A percentile compares a stretch with the other conserved stretches of the same genome.
These are phyloP conservation scores for Alternaria panax DNA, from an alignment of 2,329 filamentous ascomycete genomes.

Conservation along the genomic window DNA sequence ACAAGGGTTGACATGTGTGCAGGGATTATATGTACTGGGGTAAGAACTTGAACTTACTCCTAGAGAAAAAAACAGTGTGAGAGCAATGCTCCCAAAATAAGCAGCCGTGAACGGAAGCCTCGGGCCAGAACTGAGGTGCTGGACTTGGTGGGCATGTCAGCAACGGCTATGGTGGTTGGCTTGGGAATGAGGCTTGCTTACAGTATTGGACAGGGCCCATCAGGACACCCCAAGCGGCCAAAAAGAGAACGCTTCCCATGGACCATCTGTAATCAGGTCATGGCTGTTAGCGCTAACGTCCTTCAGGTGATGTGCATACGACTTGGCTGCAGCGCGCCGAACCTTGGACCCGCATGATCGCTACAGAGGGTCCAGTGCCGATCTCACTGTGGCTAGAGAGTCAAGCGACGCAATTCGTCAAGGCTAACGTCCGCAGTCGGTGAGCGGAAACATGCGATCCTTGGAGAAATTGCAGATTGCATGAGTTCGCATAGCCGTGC, in stretches of 20 bases:
- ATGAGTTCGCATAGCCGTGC: slow-evolving; percentile 44
- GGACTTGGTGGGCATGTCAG: slow-evolving; percentile 54
- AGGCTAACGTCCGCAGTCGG: slow-evolving; percentile 21
- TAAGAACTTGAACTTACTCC: slow-evolving; percentile 71
- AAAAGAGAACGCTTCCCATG: slow-evolving; percentile 87
- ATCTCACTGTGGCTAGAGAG: slow-evolving; percentile 48
- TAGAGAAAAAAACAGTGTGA: slow-evolving; percentile 91
- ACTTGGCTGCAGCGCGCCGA: slow-evolving; percentile 47
- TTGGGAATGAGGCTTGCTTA: slow-evolving; percentile 39
- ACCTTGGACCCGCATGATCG: slow-evolving; percentile 53
- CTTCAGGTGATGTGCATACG: slow-evolving; percentile 36
- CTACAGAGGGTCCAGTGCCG: slow-evolving; percentile 42
- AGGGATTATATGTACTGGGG: slow-evolving; percentile 21
- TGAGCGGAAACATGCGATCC: slow-evolving; percentile 19
- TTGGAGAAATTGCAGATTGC: slow-evolving; percentile 30
- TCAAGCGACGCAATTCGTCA: slow-evolving; percentile 39
- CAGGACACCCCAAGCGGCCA: slow-evolving; percentile 90
- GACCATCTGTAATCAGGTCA: slow-evolving; percentile 75
- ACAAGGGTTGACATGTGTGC: slow-evolving; percentile 31
- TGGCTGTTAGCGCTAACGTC: slow-evolving; percentile 47
- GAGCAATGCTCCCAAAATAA: slow-evolving; percentile 89
- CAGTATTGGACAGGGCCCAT: slow-evolving; percentile 87
- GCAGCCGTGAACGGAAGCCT: slow-evolving; percentile 91
- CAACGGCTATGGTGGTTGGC: slow-evolving; percentile 16
- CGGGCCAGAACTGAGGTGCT: slow-evolving; percentile 83